Conservation (phyloP, 164 flowering plant genomes). For the Umbilicus rupestris region DNA sequence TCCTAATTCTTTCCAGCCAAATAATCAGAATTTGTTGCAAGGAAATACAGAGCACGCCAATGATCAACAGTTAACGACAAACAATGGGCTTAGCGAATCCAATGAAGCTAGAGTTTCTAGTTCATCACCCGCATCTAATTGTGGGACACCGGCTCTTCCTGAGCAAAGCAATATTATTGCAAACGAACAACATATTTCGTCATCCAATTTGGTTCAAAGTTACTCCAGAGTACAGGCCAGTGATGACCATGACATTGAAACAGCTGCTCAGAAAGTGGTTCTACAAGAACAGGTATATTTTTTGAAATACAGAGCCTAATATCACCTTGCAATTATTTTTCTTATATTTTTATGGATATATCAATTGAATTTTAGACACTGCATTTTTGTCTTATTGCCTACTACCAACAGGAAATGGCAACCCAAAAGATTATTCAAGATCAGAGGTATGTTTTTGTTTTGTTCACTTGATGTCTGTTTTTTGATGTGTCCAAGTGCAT, state of each 20-base stretch:
- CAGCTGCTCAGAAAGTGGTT: slow-evolving; percentile 8
- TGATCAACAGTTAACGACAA: not conserved
- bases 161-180: not conserved
- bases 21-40: not conserved
- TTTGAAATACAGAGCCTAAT: not conserved
- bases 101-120: not conserved
- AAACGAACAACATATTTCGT: not conserved
- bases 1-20: not conserved
- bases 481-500: not conserved
- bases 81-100: not conserved
- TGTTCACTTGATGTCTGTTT: not conserved
- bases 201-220: not conserved
- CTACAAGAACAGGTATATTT: slow-evolving; percentile 3
- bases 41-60: not conserved
- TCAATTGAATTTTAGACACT: not conserved
- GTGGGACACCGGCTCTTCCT: not conserved
- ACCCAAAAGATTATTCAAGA: slow-evolving; percentile 55
- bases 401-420: slow-evolving; percentile 52
- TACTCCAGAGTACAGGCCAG: not conserved
- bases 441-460: slow-evolving; percentile 44
- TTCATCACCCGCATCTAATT: not conserved
- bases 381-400: not conserved
- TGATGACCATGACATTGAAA: slow-evolving; percentile 1
- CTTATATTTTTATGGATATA: not conserved
- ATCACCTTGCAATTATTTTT: not conserved